phyloP scores from a whole-genome alignment of 176 grass and related monocot genomes.

The Triticum monococcum region DNA sequence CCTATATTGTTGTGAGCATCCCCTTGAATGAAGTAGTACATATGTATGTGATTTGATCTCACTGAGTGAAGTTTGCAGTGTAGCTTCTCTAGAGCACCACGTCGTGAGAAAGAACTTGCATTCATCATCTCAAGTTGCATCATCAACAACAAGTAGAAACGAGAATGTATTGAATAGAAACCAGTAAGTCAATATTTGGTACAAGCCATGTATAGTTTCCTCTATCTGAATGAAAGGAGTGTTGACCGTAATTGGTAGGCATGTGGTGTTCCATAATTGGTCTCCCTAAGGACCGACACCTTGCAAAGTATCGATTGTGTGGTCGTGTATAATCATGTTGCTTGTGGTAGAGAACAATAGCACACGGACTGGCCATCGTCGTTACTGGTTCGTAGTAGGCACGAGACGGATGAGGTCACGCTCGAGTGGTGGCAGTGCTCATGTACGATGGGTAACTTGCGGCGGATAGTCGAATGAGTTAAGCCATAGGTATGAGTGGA shows the following conservation, averaged over 20 bases:
- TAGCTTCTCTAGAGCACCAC: neutral
- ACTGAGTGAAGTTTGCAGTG: neutral
- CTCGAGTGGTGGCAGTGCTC: neutral
- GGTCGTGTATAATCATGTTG: neutral
- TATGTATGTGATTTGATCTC: neutral
- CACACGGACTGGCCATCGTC: constrained; percentile 19
- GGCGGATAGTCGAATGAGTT: constrained; percentile 10
- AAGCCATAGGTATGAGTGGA: neutral
- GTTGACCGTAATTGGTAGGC: no score
- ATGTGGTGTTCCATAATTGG: no score
- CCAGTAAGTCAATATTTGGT: neutral
- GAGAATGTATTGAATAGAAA: neutral
- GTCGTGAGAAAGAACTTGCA: neutral
- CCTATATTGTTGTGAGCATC: neutral
- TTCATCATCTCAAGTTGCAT: neutral
- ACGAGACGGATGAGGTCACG: neutral
- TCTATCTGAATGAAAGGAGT: no score
- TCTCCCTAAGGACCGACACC: no score
- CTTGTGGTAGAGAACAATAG: constrained; percentile 24
- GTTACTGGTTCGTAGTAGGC: neutral
- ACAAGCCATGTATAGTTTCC: neutral
- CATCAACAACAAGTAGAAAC: neutral
- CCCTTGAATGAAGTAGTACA: neutral
- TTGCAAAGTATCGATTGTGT: no score
- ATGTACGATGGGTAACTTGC: neutral